These are phyloP conservation scores for Leersia perrieri DNA, from an alignment of 176 grass and related monocot genomes.

Conservation along the genomic window DNA sequence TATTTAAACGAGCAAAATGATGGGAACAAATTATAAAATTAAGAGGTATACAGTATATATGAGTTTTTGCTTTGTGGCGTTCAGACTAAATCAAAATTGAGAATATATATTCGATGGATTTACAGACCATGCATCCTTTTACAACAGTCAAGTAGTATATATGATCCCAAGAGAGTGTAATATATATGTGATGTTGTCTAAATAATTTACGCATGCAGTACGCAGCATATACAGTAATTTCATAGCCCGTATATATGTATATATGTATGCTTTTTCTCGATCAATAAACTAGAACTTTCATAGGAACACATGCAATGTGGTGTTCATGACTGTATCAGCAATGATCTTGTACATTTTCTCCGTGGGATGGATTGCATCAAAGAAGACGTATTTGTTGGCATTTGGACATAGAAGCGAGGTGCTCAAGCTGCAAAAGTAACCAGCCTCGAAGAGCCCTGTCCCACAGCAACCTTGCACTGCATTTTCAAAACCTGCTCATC, in stretches of 20 bases:
- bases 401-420: slow-evolving; percentile 33
- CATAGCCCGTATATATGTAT: background rate
- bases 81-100: background rate
- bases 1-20: background rate
- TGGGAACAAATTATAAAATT: background rate
- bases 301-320: slow-evolving; percentile 48
- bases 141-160: background rate
- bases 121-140: background rate
- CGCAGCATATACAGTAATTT: background rate
- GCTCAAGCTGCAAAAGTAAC: slow-evolving; percentile 50
- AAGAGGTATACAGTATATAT: background rate
- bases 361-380: slow-evolving; percentile 66
- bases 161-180: background rate
- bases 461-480: slow-evolving; percentile 65
- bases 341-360: slow-evolving; percentile 61
- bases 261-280: background rate
- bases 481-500: slow-evolving; percentile 65
- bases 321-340: slow-evolving; percentile 45
- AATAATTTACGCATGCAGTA: background rate
- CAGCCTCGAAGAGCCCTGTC: slow-evolving; percentile 68
- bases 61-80: background rate
- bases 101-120: background rate
- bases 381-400: slow-evolving; percentile 61
- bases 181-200: background rate
- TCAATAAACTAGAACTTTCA: background rate